Base-by-base conservation (phyloP, 352 stramenopile species). In the Plasmopara viticola region DNA sequence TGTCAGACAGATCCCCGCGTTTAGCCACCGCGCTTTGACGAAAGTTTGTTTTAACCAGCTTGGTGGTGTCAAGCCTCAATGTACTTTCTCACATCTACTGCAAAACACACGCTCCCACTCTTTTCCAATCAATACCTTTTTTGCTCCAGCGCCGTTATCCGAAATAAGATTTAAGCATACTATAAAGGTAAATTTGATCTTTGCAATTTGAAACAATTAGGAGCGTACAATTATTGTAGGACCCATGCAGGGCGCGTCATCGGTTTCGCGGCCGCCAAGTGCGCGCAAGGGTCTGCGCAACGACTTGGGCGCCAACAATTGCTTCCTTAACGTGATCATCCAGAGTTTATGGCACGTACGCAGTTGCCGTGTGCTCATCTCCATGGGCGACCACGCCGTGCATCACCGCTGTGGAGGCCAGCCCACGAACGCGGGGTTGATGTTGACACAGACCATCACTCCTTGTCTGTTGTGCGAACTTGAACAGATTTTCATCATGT, bases 321-420 rank as follows among this genome's bases (percentile, higher is more conserved):
- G 86, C 70, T 95, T 94, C 64, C 69, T 95, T 4, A 95, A 95
- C 63, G 86, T 95, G 12, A 85, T 95, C 50, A 90, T 95, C 55
- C 86, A 95, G 77, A 90, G 74, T 35, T 63, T 95, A n/a, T 95
- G 86, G 86, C 84, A 94, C 66, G 62, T 95, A 31, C 79, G 86
- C 39, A 87, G 77, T 40, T 95, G 85, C 55, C 80, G 86, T 44
- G 71, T 80, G 58, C 76, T 93, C 47, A 87, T 93, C 45, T 72
- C 63, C 29, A 83, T 76, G 53, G 77, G 77, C 46, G 82, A 93
- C 66, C 82, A 93, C 62, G 77, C 82, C 9, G 62, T 83, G 30
- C 77, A 89, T 59, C 82, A 93, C 54, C 72, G 72, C 47, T 81
- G 67, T 38, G 65, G 61, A 28, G 68, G 68, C 18, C 51, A 78